These are phyloP conservation scores for Isatis lusitanica DNA, from an alignment of 441 rosid species.

Conservation along the genomic window DNA sequence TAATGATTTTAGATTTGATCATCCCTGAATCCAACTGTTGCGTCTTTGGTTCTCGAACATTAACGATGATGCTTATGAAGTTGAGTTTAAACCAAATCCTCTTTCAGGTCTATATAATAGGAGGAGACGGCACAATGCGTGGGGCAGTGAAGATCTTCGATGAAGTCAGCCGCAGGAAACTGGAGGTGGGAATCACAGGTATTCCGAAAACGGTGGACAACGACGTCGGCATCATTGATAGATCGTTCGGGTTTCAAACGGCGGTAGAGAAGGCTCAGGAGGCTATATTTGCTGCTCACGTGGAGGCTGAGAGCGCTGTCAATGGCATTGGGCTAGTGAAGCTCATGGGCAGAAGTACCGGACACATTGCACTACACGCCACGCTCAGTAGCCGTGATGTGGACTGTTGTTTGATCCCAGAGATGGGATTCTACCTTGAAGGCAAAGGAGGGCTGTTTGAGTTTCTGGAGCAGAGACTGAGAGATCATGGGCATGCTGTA, in stretches of 20 bases:
- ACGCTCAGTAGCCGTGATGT: slow-evolving; percentile 91
- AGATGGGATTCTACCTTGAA: slow-evolving; percentile 64
- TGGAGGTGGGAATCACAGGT: slow-evolving; percentile 57
- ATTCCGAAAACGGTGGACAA: slow-evolving; percentile 91
- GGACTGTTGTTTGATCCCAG: slow-evolving; percentile 88
- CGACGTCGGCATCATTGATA: slow-evolving; percentile 80
- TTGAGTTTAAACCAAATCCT: slow-evolving; percentile 2
- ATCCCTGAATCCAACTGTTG: neutral
- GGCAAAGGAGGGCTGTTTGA: slow-evolving; percentile 76
- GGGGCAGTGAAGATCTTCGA: slow-evolving; percentile 75
- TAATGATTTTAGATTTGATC: neutral
- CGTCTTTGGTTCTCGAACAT: neutral
- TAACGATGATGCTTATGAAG: neutral
- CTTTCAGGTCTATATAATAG: slow-evolving; percentile 64
- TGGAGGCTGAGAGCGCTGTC: slow-evolving; percentile 88
- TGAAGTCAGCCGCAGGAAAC: slow-evolving; percentile 53
- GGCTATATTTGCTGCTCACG: slow-evolving; percentile 79
- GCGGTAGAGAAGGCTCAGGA: slow-evolving; percentile 91
- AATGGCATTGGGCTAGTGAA: slow-evolving; percentile 88
- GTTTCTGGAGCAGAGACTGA: slow-evolving; percentile 53
- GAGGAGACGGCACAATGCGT: slow-evolving; percentile 90
- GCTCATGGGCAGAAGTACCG: slow-evolving; percentile 91
- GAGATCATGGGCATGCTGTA: slow-evolving; percentile 68
- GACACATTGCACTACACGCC: slow-evolving; percentile 85
- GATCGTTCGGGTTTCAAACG: slow-evolving; percentile 90